phyloP scores from a whole-genome alignment of 2,329 filamentous ascomycete species.

The Chrysoporthe puriensis region DNA sequence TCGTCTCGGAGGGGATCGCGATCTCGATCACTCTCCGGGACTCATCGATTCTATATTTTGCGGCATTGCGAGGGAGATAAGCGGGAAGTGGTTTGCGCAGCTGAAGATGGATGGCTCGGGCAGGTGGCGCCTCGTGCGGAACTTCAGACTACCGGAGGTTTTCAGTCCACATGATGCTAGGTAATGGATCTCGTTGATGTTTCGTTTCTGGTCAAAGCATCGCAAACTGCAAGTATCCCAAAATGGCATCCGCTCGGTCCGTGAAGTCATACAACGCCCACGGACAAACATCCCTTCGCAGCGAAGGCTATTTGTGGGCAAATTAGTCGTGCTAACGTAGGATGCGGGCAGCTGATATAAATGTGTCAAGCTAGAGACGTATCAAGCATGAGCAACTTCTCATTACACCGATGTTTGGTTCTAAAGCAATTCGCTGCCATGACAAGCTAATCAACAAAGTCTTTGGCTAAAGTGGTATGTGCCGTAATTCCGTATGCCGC shows the following conservation, averaged over 20 bases:
- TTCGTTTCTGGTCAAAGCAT: not conserved
- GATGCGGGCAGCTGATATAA: not conserved
- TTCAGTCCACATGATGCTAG: constrained; percentile 8
- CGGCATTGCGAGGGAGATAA: constrained; percentile 2
- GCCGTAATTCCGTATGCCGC: constrained; percentile 7
- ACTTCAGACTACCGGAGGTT: not conserved
- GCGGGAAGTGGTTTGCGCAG: constrained; percentile 9
- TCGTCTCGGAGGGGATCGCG: not conserved
- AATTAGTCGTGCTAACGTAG: not conserved
- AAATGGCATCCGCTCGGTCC: not conserved
- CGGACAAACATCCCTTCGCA: not conserved
- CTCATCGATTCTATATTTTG: constrained; percentile 17
- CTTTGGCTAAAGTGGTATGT: constrained; percentile 15
- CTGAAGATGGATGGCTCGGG: constrained; percentile 21
- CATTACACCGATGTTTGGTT: not conserved
- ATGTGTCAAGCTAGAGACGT: not conserved
- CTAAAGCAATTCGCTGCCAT: constrained; percentile 1
- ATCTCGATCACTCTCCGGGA: constrained; percentile 6
- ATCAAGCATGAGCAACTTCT: not conserved
- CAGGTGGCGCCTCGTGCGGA: constrained; percentile 21
- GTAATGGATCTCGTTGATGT: not conserved
- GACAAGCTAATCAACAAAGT: not conserved
- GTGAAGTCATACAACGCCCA: not conserved
- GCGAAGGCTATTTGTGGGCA: not conserved
- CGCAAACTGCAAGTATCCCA: not conserved